Evolutionary conservation across 148 eudicot species (phyloP), one percentile per base, ranked within the genome.

Genomic region (Rhododendron ferrugineum): DNA sequence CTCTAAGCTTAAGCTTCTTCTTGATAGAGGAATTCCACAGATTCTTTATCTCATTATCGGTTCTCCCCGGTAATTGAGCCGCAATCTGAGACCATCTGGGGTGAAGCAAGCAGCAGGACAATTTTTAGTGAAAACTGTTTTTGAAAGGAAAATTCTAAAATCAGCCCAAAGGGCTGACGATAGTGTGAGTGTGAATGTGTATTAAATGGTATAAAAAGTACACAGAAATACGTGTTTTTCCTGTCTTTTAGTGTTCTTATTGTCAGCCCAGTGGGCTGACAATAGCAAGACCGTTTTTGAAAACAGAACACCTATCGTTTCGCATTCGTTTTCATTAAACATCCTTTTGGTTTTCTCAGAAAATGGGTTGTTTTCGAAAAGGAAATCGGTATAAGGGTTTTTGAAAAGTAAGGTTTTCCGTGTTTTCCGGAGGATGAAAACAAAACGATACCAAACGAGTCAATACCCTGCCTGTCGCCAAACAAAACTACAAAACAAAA

Each of bases 81-180:
- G 98, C 98, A 85, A 96, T 96, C 78, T 94, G 98, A 34, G 98
- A 96, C 98, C 98, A 96, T 86, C 98, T 96, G 86, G 75, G 86
- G 75, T 56, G 42, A 78, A 80, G 47, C 18, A 9, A 30, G 30
- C 11, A 42, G 58, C 37, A 3, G n/a, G 9, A n/a, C 80, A 82
- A 37, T 28, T 30, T 4, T 16, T 56, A 14, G 9, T 5, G 44
- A 9, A 28, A 42, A 13, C 18, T 28, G 11, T 15, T 34, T 75
- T 34, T 18, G 44, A 20, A 32, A 36, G 2, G 2, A 34, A 34
- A 32, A 36, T n/a, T n/a, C n/a, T n/a, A n/a, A n/a, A n/a, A n/a
- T n/a, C n/a, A n/a, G n/a, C n/a, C n/a, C n/a, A n/a, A n/a, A n/a
- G n/a, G n/a, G n/a, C n/a, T n/a, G n/a, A n/a, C n/a, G n/a, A n/a